phyloP scores from a whole-genome alignment of 2,329 filamentous ascomycete species.

The Phoma sp. region DNA sequence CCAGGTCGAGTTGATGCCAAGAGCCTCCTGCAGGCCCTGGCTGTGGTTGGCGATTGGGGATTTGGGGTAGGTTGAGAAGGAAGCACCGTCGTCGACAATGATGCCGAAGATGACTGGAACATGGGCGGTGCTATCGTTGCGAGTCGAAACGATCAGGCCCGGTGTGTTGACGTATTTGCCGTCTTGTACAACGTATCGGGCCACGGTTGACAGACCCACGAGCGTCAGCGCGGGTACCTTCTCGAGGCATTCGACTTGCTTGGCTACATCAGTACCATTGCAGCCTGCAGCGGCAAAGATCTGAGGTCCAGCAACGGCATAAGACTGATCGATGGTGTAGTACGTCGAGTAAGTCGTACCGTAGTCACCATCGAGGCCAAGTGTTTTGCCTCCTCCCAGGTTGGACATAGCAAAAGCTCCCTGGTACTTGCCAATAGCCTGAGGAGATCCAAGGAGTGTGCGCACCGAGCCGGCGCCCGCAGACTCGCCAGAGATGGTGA shows the following conservation, averaged over 20 bases:
- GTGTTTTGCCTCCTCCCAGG: slow-evolving; percentile 61
- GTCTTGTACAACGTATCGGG: slow-evolving; percentile 64
- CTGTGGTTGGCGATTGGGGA: slow-evolving; percentile 50
- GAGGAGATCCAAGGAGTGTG: slow-evolving; percentile 59
- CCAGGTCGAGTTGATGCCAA: slow-evolving; percentile 54
- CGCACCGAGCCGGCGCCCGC: slow-evolving; percentile 46
- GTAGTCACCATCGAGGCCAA: slow-evolving; percentile 62
- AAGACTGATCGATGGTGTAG: slow-evolving; percentile 61
- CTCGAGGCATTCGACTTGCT: slow-evolving; percentile 61
- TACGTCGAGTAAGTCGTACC: slow-evolving; percentile 65
- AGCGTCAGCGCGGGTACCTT: slow-evolving; percentile 53
- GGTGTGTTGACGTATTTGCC: slow-evolving; percentile 61
- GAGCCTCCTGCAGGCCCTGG: slow-evolving; percentile 53
- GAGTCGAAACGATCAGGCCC: slow-evolving; percentile 53
- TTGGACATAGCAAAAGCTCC: slow-evolving; percentile 59
- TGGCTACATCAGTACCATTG: slow-evolving; percentile 51
- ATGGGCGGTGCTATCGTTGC: slow-evolving; percentile 54
- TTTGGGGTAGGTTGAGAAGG: slow-evolving; percentile 58
- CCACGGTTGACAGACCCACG: slow-evolving; percentile 49
- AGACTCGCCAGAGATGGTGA: slow-evolving; percentile 32
- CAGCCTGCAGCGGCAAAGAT: slow-evolving; percentile 62
- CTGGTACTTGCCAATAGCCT: slow-evolving; percentile 55
- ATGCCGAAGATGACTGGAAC: slow-evolving; percentile 64
- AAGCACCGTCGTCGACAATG: slow-evolving; percentile 61
- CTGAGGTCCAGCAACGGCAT: slow-evolving; percentile 55